phyloP scores from a whole-genome alignment of 345 rosid species.

The Eucalyptus pumila region DNA sequence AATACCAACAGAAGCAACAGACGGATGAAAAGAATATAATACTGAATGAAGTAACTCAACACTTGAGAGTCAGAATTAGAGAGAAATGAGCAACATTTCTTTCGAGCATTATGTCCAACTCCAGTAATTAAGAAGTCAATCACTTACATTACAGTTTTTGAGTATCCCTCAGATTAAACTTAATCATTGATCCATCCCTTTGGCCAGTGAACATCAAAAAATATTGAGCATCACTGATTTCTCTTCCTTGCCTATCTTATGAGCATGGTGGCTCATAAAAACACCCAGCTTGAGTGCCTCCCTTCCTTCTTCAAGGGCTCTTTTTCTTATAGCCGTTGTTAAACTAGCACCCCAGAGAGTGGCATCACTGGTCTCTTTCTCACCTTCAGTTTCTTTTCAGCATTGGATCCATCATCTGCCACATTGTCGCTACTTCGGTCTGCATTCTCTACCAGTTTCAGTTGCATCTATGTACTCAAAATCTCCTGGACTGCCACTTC shows the following conservation, averaged over 20 bases:
- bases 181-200: constrained; percentile 16
- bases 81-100: neutral
- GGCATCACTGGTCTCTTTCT: neutral
- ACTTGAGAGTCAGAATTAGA: neutral
- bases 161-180: neutral
- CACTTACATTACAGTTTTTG: neutral
- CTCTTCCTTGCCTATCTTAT: constrained; percentile 22
- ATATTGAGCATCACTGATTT: constrained; percentile 25
- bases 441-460: constrained; percentile 10
- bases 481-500: constrained; percentile 13
- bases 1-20: neutral
- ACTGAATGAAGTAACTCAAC: neutral
- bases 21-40: neutral
- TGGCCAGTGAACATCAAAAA: constrained; percentile 37
- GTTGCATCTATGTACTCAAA: neutral
- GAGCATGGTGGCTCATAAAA: constrained; percentile 10
- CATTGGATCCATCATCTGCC: neutral
- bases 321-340: constrained; percentile 28
- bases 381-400: constrained; percentile 7
- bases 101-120: neutral
- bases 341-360: constrained; percentile 8
- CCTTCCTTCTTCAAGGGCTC: constrained; percentile 30
- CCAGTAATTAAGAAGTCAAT: neutral
- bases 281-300: constrained; percentile 34
- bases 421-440: constrained; percentile 1